Conservation (phyloP, 2,329 filamentous ascomycete species). For the Ophiocordyceps camponoti-saundersi region DNA sequence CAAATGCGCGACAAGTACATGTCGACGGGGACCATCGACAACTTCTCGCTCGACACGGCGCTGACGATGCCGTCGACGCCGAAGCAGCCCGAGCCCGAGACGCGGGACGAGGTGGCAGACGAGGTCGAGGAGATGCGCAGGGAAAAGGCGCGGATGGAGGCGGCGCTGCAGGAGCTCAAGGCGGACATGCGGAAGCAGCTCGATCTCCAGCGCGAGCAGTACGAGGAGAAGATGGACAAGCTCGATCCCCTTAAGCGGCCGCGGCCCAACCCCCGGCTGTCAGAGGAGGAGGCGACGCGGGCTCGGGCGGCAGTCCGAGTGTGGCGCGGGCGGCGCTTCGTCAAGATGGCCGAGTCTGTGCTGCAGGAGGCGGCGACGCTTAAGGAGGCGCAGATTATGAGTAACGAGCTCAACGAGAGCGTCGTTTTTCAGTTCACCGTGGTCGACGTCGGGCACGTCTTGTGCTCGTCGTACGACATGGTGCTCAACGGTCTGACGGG, state of each 20-base stretch:
- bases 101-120: slow-evolving; percentile 61
- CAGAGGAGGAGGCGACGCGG: slow-evolving; percentile 52
- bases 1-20: slow-evolving; percentile 86
- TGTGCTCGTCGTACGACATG: slow-evolving; percentile 92
- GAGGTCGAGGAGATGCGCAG: slow-evolving; percentile 71
- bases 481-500: slow-evolving; percentile 79
- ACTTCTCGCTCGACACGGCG: slow-evolving; percentile 86
- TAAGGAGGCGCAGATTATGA: slow-evolving; percentile 97
- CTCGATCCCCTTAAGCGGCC: slow-evolving; percentile 47
- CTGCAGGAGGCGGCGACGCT: slow-evolving; percentile 73
- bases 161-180: slow-evolving; percentile 60
- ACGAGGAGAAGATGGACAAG: slow-evolving; percentile 69
- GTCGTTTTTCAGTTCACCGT: slow-evolving; percentile 92
- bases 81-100: slow-evolving; percentile 57
- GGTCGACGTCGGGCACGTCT: slow-evolving; percentile 71
- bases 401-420: slow-evolving; percentile 83
- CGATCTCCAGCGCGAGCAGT: slow-evolving; percentile 65
- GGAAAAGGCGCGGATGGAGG: slow-evolving; percentile 75
- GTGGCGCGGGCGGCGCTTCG: slow-evolving; percentile 75
- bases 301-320: slow-evolving; percentile 51
- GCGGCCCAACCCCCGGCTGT: slow-evolving; percentile 45
- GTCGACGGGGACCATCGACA: slow-evolving; percentile 86
- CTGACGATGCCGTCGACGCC: slow-evolving; percentile 92
- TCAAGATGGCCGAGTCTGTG: slow-evolving; percentile 84
- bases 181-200: slow-evolving; percentile 80